A percentile compares a stretch with the other conserved stretches of the same genome.
Conservation (phyloP, 208 protist genomes). For the Leptomonas seymouri region DNA sequence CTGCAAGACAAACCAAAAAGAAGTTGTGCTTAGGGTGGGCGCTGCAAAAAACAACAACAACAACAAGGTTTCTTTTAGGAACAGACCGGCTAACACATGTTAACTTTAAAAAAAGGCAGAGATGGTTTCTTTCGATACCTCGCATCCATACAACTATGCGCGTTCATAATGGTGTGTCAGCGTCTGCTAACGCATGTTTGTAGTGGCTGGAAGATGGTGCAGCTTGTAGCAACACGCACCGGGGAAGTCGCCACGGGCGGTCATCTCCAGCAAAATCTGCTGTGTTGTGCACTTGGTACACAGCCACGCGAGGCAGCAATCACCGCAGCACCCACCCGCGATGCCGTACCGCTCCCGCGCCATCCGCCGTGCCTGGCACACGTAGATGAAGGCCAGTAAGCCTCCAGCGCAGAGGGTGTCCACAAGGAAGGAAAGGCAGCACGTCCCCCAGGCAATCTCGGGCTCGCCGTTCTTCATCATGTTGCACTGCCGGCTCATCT, state of each 20-base stretch:
- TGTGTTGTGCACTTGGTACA: constrained; percentile 40
- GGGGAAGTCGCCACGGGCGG: constrained; percentile 45
- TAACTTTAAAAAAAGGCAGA: neutral
- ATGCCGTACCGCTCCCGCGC: constrained; percentile 29
- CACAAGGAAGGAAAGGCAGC: constrained; percentile 4
- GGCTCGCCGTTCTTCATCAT: constrained; percentile 28
- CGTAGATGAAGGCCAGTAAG: constrained; percentile 7
- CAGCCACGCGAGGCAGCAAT: constrained; percentile 27
- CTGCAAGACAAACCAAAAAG: too few species aligned
- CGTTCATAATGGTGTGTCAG: too few species aligned
- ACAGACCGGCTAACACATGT: too few species aligned
- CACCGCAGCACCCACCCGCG: constrained; percentile 9
- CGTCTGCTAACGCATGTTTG: constrained; percentile 23
- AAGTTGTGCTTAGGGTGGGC: too few species aligned
- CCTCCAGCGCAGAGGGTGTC: constrained; percentile 1
- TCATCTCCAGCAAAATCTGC: constrained; percentile 64
- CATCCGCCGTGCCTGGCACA: constrained; percentile 16
- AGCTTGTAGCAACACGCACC: constrained; percentile 40
- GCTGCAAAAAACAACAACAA: too few species aligned
- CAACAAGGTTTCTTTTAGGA: too few species aligned
- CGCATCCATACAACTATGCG: too few species aligned
- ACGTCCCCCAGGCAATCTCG: constrained; percentile 31
- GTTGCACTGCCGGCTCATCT: constrained; percentile 57
- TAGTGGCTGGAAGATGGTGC: neutral
- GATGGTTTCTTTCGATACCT: too few species aligned